These are phyloP conservation scores for Leucaena leucocephala DNA, from an alignment of 306 rosid species.

Conservation along the genomic window DNA sequence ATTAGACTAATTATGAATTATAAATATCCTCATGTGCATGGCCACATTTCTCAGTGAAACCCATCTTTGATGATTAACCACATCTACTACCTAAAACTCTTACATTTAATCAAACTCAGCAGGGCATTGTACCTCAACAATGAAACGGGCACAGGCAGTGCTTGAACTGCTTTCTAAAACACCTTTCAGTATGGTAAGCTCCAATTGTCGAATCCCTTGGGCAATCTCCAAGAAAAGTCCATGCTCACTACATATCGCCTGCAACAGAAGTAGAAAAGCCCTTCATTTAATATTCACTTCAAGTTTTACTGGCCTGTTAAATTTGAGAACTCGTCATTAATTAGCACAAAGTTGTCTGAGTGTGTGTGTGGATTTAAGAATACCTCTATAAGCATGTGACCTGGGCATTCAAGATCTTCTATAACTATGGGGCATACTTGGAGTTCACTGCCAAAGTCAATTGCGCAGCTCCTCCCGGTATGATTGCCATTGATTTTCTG, in stretches of 20 bases:
- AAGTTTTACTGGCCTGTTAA: not conserved
- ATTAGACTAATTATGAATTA: not conserved
- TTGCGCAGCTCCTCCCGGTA: constrained; percentile 74
- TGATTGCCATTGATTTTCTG: constrained; percentile 31
- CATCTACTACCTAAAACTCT: not conserved
- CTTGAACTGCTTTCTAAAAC: constrained; percentile 55
- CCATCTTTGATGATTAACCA: not conserved
- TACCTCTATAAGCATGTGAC: constrained; percentile 87
- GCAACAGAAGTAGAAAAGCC: constrained; percentile 9
- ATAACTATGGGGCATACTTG: constrained; percentile 74
- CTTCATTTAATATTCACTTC: constrained; percentile 9
- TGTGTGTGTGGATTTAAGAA: not conserved
- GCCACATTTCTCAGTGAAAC: not conserved
- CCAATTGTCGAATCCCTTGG: constrained; percentile 61
- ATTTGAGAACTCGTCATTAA: not conserved
- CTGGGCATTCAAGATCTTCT: constrained; percentile 78
- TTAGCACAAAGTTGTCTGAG: not conserved
- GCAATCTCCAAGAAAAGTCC: constrained; percentile 85
- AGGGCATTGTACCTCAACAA: constrained; percentile 64
- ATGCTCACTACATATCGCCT: constrained; percentile 67
- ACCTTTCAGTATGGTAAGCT: constrained; percentile 76
- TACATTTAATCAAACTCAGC: not conserved
- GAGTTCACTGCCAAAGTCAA: constrained; percentile 57
- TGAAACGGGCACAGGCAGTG: constrained; percentile 70
- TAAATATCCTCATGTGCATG: not conserved